phyloP scores from a whole-genome alignment of 805 yeast species.

The Vanderwaltozyma yarrowii region DNA sequence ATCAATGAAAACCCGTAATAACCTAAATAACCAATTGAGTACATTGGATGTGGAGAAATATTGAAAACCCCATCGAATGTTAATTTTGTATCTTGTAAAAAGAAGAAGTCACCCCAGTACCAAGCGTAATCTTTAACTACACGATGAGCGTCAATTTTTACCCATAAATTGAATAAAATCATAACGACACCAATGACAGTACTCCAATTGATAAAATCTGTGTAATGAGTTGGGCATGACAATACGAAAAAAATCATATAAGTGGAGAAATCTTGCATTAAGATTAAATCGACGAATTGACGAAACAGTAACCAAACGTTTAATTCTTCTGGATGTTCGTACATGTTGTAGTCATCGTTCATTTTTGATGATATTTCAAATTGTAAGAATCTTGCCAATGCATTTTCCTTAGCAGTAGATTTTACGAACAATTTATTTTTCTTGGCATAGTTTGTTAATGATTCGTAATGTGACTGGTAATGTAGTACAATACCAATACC shows the following conservation, averaged over 20 bases:
- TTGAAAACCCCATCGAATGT: conserved; percentile 85
- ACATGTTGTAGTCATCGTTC: conserved; percentile 28
- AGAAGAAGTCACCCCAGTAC: conserved; percentile 94
- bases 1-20: conserved; percentile 77
- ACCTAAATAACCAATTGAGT: conserved; percentile 80
- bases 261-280: conserved; percentile 76
- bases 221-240: conserved; percentile 35
- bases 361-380: conserved; percentile 40
- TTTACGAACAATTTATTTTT: conserved; percentile 36
- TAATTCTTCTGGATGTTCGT: conserved; percentile 55
- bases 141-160: conserved; percentile 76
- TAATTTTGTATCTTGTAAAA: conserved; percentile 57
- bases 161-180: conserved; percentile 71
- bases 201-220: conserved; percentile 39
- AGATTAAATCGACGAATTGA: conserved; percentile 66
- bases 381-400: conserved; percentile 34
- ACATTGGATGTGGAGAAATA: conserved; percentile 89
- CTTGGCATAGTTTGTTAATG: conserved; percentile 44
- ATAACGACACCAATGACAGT: conserved; percentile 49
- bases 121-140: conserved; percentile 86
- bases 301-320: conserved; percentile 78
- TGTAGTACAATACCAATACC: conserved; percentile 69
- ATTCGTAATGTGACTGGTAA: conserved; percentile 51
- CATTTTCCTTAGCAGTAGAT: conserved; percentile 16
- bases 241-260: conserved; percentile 53